Percentiles rank a stretch among this genome's conserved stretches.
phyloP scores from a whole-genome alignment of 495 filamentous ascomycete genomes.

The Xylaria acuta region DNA sequence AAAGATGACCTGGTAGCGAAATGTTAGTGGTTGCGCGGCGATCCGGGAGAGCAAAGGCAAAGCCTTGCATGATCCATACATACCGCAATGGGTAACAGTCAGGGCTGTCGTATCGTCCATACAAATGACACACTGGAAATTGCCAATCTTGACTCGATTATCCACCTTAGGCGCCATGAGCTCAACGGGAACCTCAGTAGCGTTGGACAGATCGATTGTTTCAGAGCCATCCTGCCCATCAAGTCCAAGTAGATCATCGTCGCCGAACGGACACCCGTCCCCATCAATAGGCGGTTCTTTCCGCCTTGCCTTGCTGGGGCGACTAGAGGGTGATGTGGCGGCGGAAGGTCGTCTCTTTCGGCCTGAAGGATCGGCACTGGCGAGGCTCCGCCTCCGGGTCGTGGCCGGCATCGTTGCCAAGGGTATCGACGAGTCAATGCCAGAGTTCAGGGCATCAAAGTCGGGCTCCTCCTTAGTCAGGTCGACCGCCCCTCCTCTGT shows the following conservation, averaged over 20 bases:
- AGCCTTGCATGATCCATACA: conserved; percentile 37
- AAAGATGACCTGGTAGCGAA: conserved; percentile 71
- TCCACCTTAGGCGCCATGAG: conserved; percentile 58
- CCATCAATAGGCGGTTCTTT: conserved; percentile 28
- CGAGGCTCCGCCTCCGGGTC: conserved; percentile 27
- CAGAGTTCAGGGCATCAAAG: conserved; percentile 8
- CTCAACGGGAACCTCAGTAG: conserved; percentile 56
- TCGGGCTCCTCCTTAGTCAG: conserved; percentile 36
- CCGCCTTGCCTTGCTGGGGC: conserved; percentile 42
- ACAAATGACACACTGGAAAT: conserved; percentile 81
- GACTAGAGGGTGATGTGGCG: conserved; percentile 31
- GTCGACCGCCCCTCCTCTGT: conserved; percentile 30
- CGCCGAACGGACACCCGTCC: conserved; percentile 29
- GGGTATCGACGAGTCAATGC: conserved; percentile 31
- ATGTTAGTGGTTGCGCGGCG: conserved; percentile 5
- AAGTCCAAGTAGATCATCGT: conserved; percentile 41
- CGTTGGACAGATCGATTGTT: conserved; percentile 67
- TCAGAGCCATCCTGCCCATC: conserved; percentile 44
- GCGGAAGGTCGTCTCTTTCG: conserved; percentile 41
- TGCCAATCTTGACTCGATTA: conserved; percentile 59
- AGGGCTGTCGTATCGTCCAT: conserved; percentile 77
- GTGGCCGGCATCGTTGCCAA: conserved; percentile 31
- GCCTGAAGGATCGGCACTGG: background rate
- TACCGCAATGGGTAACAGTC: conserved; percentile 85
- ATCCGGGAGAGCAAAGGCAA: conserved; percentile 8